A percentile compares a stretch with the other conserved stretches of the same genome.
Evolutionary conservation across 2,329 filamentous ascomycete genomes (phyloP).

Genomic region (Neopestalotiopsis rosae): DNA sequence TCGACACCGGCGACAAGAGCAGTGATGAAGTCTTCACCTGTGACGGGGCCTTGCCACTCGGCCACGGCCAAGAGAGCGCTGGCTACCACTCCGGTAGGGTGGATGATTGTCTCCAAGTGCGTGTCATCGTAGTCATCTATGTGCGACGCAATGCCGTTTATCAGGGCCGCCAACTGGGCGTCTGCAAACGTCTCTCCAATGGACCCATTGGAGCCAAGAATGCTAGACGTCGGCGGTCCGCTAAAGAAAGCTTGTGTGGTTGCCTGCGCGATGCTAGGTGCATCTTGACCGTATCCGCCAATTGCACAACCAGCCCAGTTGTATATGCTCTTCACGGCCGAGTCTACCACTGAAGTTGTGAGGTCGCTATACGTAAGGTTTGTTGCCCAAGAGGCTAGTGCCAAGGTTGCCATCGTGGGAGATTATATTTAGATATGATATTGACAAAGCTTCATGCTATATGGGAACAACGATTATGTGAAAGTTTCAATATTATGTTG

Average conservation of each 20-base stretch:
- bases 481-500: neutral
- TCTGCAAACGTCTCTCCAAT: slow-evolving; percentile 37
- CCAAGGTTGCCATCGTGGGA: slow-evolving; percentile 49
- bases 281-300: slow-evolving; percentile 53
- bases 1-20: slow-evolving; percentile 59
- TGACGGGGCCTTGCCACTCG: slow-evolving; percentile 44
- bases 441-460: neutral
- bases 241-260: slow-evolving; percentile 33
- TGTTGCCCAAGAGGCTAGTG: slow-evolving; percentile 52
- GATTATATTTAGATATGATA: too few species aligned
- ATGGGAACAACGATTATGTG: too few species aligned
- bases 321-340: slow-evolving; percentile 54
- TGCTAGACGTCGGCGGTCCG: slow-evolving; percentile 36
- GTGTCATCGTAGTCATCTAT: slow-evolving; percentile 64
- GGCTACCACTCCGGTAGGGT: slow-evolving; percentile 57
- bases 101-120: slow-evolving; percentile 60
- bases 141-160: slow-evolving; percentile 61
- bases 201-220: slow-evolving; percentile 37
- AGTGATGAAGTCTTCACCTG: slow-evolving; percentile 53
- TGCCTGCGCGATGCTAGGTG: slow-evolving; percentile 41
- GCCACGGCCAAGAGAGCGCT: slow-evolving; percentile 54
- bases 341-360: slow-evolving; percentile 44
- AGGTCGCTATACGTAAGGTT: slow-evolving; percentile 46
- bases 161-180: slow-evolving; percentile 53
- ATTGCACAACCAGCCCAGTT: slow-evolving; percentile 61